Base-by-base conservation (phyloP, 208 protist genomes). In the Leishmania braziliensis region DNA sequence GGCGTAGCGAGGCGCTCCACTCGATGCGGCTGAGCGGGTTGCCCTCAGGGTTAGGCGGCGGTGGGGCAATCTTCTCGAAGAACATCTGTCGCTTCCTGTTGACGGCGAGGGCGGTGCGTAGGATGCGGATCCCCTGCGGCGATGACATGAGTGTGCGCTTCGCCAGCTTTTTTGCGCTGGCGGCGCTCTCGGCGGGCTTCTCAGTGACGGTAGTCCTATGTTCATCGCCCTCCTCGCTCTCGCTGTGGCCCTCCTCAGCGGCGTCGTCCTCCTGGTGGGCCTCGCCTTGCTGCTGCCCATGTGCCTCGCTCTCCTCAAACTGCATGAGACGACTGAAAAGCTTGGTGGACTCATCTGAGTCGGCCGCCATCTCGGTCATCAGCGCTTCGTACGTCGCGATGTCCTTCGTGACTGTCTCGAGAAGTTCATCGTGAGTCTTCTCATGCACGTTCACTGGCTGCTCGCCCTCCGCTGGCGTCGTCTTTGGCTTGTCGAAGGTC, bases 401-500 rank as follows among this genome's bases (percentile, higher is more conserved):
- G 79, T 89, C 86, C 48, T 80, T 78, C 26, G 79, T 75, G 68
- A 95, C 71, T 46, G 86, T 81, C 77, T 84, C 80, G 50, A 90
- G 65, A 9, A 91, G 63, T 26, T 86, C 84, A 33, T 78, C 84
- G 29, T 73, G 74, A 0, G 84, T 53, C 54, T 81, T 71, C 18
- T 29, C 84, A 54, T 85, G 71, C 39, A 94, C 71, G 68, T 90
- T 85, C 2, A 87, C 58, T 29, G 77, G 48, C 56, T 53, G 51
- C 63, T 69, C 69, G 23, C 39, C 78, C 54, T 56, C 62, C 23
- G 85, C 84, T 4, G 60, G 60, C 1, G 81, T 75, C 33, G 78
- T 23, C 54, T 87, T 78, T 20, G 80, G 82, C 77, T 93, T 92
- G 83, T 96, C 91, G 58, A 92, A 95, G 8, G 80, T 4, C 36